These are phyloP conservation scores for Cystoderma amianthinum DNA, from an alignment of 768 basidiomycete genomes.

Conservation along the genomic window DNA sequence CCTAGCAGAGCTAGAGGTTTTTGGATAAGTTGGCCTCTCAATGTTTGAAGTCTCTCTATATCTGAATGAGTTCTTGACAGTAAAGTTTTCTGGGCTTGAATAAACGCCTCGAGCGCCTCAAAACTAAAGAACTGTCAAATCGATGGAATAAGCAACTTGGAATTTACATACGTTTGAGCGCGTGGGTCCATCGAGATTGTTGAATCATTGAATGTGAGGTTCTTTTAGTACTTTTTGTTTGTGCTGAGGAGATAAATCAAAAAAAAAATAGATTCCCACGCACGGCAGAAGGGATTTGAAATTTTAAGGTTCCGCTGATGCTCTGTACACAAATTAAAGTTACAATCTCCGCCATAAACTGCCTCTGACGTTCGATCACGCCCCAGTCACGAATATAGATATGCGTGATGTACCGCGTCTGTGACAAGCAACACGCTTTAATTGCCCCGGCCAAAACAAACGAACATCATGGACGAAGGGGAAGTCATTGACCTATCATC, in stretches of 20 bases:
- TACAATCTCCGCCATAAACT: too few species aligned
- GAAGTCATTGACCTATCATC: conserved; percentile 32
- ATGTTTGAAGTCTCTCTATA: conserved; percentile 42
- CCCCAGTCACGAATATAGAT: too few species aligned
- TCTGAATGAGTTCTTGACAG: conserved; percentile 58
- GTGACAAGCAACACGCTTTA: conserved; percentile 2
- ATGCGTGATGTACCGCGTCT: conserved; percentile 5
- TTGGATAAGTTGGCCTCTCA: conserved; percentile 24
- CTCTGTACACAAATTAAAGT: too few species aligned
- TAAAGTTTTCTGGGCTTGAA: conserved; percentile 51
- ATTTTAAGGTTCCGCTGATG: neutral
- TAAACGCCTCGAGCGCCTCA: conserved; percentile 62
- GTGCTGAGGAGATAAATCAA: neutral
- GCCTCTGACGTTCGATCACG: too few species aligned
- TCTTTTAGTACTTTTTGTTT: neutral
- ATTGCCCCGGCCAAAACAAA: neutral
- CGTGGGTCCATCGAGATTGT: conserved; percentile 23
- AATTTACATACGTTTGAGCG: conserved; percentile 29
- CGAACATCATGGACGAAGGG: conserved; percentile 5
- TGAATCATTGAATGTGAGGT: conserved; percentile 4
- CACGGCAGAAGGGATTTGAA: neutral
- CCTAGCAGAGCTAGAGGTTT: conserved; percentile 24
- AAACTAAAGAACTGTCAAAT: conserved; percentile 27
- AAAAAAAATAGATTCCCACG: neutral
- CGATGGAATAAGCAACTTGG: conserved; percentile 1